Conservation (phyloP, 2,329 filamentous ascomycete species). For the Hirsutella minnesotensis region DNA sequence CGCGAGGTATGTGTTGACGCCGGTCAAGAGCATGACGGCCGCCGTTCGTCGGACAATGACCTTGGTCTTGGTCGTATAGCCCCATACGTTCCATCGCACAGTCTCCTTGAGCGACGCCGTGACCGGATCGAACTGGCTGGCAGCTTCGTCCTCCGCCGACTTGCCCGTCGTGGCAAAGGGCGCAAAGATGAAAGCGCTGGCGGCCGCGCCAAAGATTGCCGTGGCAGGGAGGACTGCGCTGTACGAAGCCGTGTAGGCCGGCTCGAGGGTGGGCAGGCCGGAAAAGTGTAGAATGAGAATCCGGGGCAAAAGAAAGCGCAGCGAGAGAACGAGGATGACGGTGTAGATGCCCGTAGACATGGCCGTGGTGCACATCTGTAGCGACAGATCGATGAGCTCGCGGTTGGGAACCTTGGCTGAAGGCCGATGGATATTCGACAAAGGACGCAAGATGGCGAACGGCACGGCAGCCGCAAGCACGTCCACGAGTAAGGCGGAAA, state of each 20-base stretch:
- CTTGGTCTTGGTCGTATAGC: conserved; percentile 50
- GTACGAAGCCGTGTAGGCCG: conserved; percentile 53
- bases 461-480: conserved; percentile 58
- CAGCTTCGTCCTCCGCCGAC: conserved; percentile 34
- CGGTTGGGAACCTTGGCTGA: conserved; percentile 44
- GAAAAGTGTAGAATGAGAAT: conserved; percentile 67
- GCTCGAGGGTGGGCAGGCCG: conserved; percentile 55
- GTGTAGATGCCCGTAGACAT: conserved; percentile 65
- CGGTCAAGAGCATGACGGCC: conserved; percentile 44
- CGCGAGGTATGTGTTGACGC: conserved; percentile 49
- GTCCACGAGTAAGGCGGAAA: conserved; percentile 55
- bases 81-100: conserved; percentile 61
- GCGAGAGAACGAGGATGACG: conserved; percentile 57
- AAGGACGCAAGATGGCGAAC: conserved; percentile 60
- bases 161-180: conserved; percentile 45
- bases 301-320: conserved; percentile 57
- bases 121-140: conserved; percentile 47
- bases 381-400: conserved; percentile 52
- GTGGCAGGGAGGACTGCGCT: conserved; percentile 48
- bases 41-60: conserved; percentile 53
- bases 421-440: conserved; percentile 51
- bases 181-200: conserved; percentile 67
- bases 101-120: conserved; percentile 58
- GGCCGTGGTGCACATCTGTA: conserved; percentile 52
- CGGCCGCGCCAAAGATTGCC: conserved; percentile 52